phyloP scores from a whole-genome alignment of 768 basidiomycete genomes.

The Terana coerulea region DNA sequence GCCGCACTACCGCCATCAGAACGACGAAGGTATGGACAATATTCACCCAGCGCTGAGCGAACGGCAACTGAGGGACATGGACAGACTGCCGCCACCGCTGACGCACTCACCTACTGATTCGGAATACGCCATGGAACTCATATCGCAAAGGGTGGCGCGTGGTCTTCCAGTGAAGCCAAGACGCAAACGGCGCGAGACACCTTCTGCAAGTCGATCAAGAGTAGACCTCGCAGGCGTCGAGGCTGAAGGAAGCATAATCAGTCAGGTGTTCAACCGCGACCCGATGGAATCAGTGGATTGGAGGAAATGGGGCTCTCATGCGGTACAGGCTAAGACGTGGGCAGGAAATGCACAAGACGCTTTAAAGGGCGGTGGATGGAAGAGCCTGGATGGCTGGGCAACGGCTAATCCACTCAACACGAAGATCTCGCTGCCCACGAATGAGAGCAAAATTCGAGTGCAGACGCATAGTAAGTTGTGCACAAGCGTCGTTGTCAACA shows the following conservation, averaged over 20 bases:
- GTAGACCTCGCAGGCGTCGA: not conserved
- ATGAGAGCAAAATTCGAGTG: constrained; percentile 10
- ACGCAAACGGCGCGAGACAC: constrained; percentile 18
- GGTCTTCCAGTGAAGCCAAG: constrained; percentile 45
- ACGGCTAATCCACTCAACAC: constrained; percentile 6
- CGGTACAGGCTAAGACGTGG: constrained; percentile 43
- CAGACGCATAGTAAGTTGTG: constrained; percentile 21
- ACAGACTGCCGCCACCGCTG: constrained; percentile 45
- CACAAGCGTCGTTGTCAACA: not conserved
- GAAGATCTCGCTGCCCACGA: constrained; percentile 10
- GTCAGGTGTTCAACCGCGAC: no score
- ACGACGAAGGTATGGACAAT: constrained; percentile 37
- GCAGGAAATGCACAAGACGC: constrained; percentile 37
- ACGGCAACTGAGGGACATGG: not conserved
- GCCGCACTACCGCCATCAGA: constrained; percentile 45
- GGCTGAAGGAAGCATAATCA: not conserved
- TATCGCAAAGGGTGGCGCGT: constrained; percentile 52
- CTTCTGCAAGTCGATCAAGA: not conserved
- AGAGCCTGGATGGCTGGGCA: constrained; percentile 19
- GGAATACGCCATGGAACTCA: constrained; percentile 68
- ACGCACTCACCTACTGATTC: constrained; percentile 59
- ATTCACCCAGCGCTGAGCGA: not conserved
- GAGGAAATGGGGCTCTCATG: constrained; percentile 53
- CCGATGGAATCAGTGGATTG: constrained; percentile 38
- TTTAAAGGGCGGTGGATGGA: constrained; percentile 30